A percentile compares a stretch with the other conserved stretches of the same genome.
These are phyloP conservation scores for Lyophyllum atratum DNA, from an alignment of 768 basidiomycete genomes.

Conservation along the genomic window DNA sequence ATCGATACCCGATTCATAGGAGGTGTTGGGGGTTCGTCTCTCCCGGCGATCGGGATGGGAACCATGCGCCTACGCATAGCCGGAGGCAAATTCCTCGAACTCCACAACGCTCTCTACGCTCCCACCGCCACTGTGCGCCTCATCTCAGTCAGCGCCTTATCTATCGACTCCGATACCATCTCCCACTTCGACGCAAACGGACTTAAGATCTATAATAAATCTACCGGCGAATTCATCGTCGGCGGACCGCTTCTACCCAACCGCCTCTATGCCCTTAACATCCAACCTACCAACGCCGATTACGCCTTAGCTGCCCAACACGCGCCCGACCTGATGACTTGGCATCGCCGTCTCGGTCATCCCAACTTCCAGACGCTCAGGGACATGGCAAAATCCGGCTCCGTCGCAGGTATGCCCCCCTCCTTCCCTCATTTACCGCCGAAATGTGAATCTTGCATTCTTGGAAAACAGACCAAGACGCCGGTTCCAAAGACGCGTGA, in stretches of 20 bases:
- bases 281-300: slow-evolving; percentile 6
- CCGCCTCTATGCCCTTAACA: slow-evolving; percentile 19
- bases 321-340: slow-evolving; percentile 19
- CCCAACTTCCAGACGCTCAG: slow-evolving; percentile 23
- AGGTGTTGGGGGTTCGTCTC: slow-evolving; percentile 26
- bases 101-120: slow-evolving; percentile 20
- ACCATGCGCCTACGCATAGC: slow-evolving; percentile 21
- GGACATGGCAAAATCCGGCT: slow-evolving; percentile 19
- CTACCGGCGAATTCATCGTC: slow-evolving; percentile 15
- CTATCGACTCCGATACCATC: slow-evolving; percentile 4
- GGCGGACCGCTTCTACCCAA: slow-evolving; percentile 7
- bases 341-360: slow-evolving; percentile 30
- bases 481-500: slow-evolving; percentile 1
- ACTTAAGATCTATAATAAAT: slow-evolving; percentile 13
- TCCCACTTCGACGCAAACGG: slow-evolving; percentile 19
- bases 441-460: slow-evolving; percentile 3
- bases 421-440: neutral
- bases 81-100: slow-evolving; percentile 7
- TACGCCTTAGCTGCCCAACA: slow-evolving; percentile 15
- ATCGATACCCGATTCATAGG: slow-evolving; percentile 23
- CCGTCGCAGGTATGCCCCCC: slow-evolving; percentile 11
- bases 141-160: slow-evolving; percentile 23
- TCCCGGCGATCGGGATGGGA: slow-evolving; percentile 27
- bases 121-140: slow-evolving; percentile 23
- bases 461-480: slow-evolving; percentile 9